Conservation (phyloP, 352 stramenopile species). For the Pythium myriotylum region DNA sequence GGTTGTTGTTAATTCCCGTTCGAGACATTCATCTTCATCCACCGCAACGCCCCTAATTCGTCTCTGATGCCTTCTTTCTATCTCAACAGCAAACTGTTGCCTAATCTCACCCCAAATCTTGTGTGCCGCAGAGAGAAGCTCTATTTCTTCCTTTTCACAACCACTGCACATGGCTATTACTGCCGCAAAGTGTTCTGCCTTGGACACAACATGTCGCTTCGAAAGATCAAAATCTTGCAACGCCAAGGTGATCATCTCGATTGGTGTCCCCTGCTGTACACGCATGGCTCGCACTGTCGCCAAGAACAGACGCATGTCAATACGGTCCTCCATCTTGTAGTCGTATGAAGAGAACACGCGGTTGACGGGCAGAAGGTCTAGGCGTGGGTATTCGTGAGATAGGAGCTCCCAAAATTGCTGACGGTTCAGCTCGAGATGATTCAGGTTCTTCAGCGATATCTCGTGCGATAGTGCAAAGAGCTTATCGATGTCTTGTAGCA, state of each 20-base stretch:
- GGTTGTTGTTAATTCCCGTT: neutral
- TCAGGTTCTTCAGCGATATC: conserved; percentile 44
- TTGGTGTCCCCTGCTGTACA: conserved; percentile 53
- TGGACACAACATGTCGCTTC: conserved; percentile 28
- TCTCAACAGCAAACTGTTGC: conserved; percentile 10
- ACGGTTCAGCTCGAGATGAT: conserved; percentile 36
- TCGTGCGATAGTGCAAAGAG: conserved; percentile 52
- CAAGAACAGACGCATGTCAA: conserved; percentile 62
- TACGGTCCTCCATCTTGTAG: conserved; percentile 40
- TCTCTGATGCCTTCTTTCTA: conserved; percentile 26
- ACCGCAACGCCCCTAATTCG: conserved; percentile 12
- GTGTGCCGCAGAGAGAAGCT: conserved; percentile 28
- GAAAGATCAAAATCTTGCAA: conserved; percentile 53
- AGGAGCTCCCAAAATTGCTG: conserved; percentile 56
- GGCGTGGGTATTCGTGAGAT: conserved; percentile 47
- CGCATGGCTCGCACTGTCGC: conserved; percentile 53
- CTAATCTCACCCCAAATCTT: conserved; percentile 31
- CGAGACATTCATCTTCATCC: neutral
- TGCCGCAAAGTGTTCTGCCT: conserved; percentile 23
- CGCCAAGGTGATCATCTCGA: conserved; percentile 50
- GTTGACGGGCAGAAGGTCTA: conserved; percentile 49
- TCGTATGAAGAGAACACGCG: conserved; percentile 70
- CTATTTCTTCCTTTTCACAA: conserved; percentile 44
- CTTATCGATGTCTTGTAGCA: conserved; percentile 74
- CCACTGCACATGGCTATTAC: conserved; percentile 45